Percentiles rank a stretch among this genome's conserved stretches.
phyloP scores from a whole-genome alignment of 2,329 filamentous ascomycete genomes.

The Fusarium temperatum region DNA sequence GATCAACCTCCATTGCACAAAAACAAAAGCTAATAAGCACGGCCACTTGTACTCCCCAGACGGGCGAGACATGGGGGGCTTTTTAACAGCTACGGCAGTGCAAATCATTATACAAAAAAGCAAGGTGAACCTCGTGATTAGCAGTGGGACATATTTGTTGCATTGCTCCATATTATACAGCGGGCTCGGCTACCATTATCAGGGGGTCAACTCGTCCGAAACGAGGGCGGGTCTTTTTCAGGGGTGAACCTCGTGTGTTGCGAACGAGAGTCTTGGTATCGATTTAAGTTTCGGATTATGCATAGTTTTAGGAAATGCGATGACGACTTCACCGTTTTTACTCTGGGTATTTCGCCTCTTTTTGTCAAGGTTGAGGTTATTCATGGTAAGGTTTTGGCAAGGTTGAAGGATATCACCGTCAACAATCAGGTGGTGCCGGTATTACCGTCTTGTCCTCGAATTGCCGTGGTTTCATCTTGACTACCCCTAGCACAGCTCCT shows the following conservation, averaged over 20 bases:
- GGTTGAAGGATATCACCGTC: background rate
- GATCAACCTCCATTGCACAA: constrained; percentile 10
- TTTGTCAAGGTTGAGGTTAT: background rate
- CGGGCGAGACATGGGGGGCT: background rate
- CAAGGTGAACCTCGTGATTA: background rate
- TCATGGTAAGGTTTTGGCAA: background rate
- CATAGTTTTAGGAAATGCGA: background rate
- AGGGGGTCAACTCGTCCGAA: constrained; percentile 4
- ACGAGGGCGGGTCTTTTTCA: background rate
- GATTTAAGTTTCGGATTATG: background rate
- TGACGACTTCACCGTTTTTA: background rate
- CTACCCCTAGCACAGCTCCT: background rate
- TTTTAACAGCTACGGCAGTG: background rate
- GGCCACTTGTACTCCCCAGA: background rate
- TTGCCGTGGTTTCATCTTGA: background rate
- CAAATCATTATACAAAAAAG: background rate
- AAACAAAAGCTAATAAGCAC: background rate
- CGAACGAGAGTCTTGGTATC: background rate
- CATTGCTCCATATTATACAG: constrained; percentile 9
- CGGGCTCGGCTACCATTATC: background rate
- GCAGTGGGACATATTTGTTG: background rate
- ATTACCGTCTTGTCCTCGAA: background rate
- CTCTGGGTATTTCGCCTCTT: background rate
- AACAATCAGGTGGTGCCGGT: background rate
- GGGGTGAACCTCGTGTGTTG: background rate